Evolutionary conservation across 148 eudicot genomes (phyloP).

Genomic region (Nepenthes mirabilis): DNA sequence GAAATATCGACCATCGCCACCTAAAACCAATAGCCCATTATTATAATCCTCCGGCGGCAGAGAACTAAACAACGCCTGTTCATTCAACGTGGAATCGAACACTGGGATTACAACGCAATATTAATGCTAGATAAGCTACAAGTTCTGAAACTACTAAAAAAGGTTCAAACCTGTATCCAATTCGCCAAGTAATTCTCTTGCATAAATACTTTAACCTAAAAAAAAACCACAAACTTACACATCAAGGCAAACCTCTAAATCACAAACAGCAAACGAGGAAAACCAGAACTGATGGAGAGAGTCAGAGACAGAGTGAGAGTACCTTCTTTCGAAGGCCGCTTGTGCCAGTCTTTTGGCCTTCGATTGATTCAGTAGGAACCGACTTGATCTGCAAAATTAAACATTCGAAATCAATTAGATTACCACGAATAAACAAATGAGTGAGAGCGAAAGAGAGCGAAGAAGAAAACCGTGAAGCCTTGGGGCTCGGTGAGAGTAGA

Average conservation of each 20-base stretch:
- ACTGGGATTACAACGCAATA: not conserved
- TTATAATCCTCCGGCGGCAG: conserved; percentile 72
- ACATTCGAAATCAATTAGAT: not conserved
- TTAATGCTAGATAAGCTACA: not conserved
- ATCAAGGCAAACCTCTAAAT: not conserved
- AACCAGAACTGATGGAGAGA: no score
- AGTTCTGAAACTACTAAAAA: not conserved
- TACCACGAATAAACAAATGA: not conserved
- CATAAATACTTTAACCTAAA: conserved; percentile 86
- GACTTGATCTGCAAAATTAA: conserved; percentile 36
- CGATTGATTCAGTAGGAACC: conserved; percentile 66
- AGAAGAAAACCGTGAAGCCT: conserved; percentile 31
- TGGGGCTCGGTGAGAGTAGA: conserved; percentile 25
- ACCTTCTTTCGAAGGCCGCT: conserved; percentile 97
- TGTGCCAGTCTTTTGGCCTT: conserved; percentile 96
- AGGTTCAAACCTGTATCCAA: conserved; percentile 83
- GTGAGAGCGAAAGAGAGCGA: not conserved
- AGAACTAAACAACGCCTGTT: conserved; percentile 80
- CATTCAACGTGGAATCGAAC: conserved; percentile 10
- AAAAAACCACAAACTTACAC: conserved; percentile 1
- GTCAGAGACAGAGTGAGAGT: not conserved
- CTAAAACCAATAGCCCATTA: conserved; percentile 74
- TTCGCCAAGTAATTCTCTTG: conserved; percentile 90
- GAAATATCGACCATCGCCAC: conserved; percentile 98
- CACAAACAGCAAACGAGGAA: conserved; percentile 2